Percentiles rank a stretch among this genome's conserved stretches.
These are phyloP conservation scores for Neurospora tetraspora DNA, from an alignment of 495 filamentous ascomycete species.

Conservation along the genomic window DNA sequence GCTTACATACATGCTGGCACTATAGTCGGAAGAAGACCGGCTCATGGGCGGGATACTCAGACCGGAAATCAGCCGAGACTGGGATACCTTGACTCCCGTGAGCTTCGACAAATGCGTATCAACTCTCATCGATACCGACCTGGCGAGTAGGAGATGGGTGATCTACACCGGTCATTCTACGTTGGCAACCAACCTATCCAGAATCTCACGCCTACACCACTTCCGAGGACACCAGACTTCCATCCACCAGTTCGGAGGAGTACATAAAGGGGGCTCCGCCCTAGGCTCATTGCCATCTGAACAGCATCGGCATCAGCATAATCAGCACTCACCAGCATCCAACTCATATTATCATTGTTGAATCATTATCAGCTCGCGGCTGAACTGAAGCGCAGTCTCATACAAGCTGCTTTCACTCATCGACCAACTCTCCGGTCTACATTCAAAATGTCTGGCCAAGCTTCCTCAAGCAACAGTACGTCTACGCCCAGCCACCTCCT, in stretches of 20 bases:
- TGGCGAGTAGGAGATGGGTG: background rate
- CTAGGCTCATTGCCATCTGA: background rate
- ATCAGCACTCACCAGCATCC: background rate
- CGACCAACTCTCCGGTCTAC: background rate
- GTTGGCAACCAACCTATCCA: background rate
- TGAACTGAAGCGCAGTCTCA: background rate
- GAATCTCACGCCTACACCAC: background rate
- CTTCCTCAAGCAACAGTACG: background rate
- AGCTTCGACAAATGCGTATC: background rate
- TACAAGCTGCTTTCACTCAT: background rate
- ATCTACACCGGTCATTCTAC: background rate
- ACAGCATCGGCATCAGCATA: background rate
- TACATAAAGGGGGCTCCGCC: background rate
- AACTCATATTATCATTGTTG: background rate
- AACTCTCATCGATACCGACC: background rate
- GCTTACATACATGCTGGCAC: background rate
- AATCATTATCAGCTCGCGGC: background rate
- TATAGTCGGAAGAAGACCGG: background rate
- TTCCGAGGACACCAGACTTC: background rate
- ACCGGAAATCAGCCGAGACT: background rate
- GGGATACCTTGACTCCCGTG: background rate
- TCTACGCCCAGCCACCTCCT: background rate
- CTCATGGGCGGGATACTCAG: background rate
- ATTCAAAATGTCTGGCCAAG: background rate
- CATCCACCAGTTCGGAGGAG: background rate